A percentile compares a stretch with the other conserved stretches of the same genome.
These are phyloP conservation scores for Sechiopsis laciniata DNA, from an alignment of 306 rosid species.

Conservation along the genomic window DNA sequence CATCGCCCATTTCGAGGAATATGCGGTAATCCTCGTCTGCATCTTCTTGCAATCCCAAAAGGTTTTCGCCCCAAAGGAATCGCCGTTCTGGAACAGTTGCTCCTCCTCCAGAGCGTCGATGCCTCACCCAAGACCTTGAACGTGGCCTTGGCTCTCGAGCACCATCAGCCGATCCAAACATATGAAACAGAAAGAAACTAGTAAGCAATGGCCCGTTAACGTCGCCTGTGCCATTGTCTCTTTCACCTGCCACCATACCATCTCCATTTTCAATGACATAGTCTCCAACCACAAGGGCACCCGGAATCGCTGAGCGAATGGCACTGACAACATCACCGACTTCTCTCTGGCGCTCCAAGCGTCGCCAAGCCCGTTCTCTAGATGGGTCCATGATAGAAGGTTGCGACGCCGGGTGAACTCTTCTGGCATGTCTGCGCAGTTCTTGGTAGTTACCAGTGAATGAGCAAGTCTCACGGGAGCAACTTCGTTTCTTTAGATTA, in stretches of 20 bases:
- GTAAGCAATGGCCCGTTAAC: conserved; percentile 61
- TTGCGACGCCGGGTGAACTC: conserved; percentile 69
- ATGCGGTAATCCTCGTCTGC: conserved; percentile 37
- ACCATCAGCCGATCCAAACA: conserved; percentile 62
- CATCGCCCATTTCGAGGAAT: conserved; percentile 39
- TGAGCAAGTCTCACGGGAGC: conserved; percentile 80
- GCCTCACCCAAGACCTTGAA: conserved; percentile 67
- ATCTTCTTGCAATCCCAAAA: conserved; percentile 55
- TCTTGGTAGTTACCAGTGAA: conserved; percentile 78
- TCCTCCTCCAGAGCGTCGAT: conserved; percentile 44
- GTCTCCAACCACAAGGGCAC: conserved; percentile 81
- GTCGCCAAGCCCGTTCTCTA: conserved; percentile 74
- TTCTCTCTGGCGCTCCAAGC: conserved; percentile 80
- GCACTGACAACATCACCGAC: conserved; percentile 88
- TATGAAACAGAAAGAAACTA: conserved; percentile 64
- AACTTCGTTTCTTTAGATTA: conserved; percentile 77
- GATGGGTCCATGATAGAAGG: conserved; percentile 74
- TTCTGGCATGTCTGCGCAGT: conserved; percentile 84
- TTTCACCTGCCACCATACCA: conserved; percentile 43
- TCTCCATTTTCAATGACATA: conserved; percentile 85
- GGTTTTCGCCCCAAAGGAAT: conserved; percentile 76
- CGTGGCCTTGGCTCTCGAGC: conserved; percentile 59
- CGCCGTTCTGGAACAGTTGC: conserved; percentile 49
- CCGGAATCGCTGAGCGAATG: conserved; percentile 75
- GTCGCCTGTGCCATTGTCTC: conserved; percentile 38